phyloP scores from a whole-genome alignment of 495 filamentous ascomycete genomes.

The Neurospora sp. region DNA sequence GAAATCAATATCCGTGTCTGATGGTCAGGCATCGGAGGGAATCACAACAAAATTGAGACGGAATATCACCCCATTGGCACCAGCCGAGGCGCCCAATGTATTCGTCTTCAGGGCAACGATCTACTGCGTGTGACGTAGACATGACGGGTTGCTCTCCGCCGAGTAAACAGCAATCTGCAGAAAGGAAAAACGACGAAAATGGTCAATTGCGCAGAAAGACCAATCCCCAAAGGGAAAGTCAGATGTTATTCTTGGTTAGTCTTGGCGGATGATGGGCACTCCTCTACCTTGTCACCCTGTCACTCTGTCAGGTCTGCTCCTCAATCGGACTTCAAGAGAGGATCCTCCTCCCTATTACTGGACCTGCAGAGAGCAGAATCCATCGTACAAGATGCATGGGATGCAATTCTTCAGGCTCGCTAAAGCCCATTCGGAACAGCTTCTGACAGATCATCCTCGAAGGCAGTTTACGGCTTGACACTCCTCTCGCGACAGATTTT shows the following conservation, averaged over 20 bases:
- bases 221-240: not conserved
- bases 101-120: not conserved
- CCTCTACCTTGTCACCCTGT: not conserved
- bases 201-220: not conserved
- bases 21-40: not conserved
- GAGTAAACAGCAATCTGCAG: not conserved
- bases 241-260: not conserved
- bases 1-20: not conserved
- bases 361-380: no score
- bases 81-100: not conserved
- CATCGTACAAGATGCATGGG: no score
- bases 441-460: no score
- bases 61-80: not conserved
- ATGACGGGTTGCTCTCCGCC: not conserved
- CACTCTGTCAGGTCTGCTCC: not conserved
- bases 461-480: no score
- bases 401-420: no score
- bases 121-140: not conserved
- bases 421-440: no score
- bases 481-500: no score
- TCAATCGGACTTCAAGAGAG: not conserved
- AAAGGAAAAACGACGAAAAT: not conserved
- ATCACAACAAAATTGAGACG: not conserved
- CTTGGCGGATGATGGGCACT: not conserved
- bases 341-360: no score